Evolutionary conservation across 371 early-diverging fungal genomes (phyloP).

Genomic region (Paramicrosporidium saccamoebae): DNA sequence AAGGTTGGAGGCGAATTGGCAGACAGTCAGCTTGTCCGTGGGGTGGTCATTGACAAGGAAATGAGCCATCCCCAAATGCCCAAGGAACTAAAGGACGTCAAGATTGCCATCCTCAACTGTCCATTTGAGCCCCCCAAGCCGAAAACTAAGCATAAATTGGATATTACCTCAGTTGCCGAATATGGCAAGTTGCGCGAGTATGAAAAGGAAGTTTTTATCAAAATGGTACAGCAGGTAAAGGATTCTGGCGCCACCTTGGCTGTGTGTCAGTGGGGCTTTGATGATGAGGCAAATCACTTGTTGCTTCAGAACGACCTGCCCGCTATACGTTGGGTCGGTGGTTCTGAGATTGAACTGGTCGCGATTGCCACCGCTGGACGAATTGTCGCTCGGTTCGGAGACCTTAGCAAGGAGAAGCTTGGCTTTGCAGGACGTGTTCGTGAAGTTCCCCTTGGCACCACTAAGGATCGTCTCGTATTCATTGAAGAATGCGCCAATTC

Average conservation of each 20-base stretch:
- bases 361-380: conserved; percentile 96
- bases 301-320: conserved; percentile 90
- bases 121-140: conserved; percentile 99
- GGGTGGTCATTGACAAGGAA: conserved; percentile 97
- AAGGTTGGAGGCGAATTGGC: conserved; percentile 82
- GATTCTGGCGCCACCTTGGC: conserved; percentile 89
- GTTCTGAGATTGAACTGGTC: conserved; percentile 92
- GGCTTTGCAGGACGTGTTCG: conserved; percentile 77
- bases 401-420: conserved; percentile 58
- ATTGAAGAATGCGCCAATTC: conserved; percentile 94
- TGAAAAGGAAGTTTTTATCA: conserved; percentile 79
- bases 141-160: conserved; percentile 98
- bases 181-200: conserved; percentile 81
- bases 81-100: conserved; percentile 74
- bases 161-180: conserved; percentile 88
- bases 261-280: conserved; percentile 99
- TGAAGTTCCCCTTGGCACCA: conserved; percentile 87
- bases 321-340: conserved; percentile 99
- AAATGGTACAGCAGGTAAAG: conserved; percentile 92
- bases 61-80: conserved; percentile 99
- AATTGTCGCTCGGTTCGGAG: conserved; percentile 97
- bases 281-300: conserved; percentile 99
- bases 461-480: conserved; percentile 89
- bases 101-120: conserved; percentile 94
- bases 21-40: conserved; percentile 76